A percentile compares a stretch with the other conserved stretches of the same genome.
phyloP scores from a whole-genome alignment of 352 stramenopile genomes.

The Phytophthora cryptogea region DNA sequence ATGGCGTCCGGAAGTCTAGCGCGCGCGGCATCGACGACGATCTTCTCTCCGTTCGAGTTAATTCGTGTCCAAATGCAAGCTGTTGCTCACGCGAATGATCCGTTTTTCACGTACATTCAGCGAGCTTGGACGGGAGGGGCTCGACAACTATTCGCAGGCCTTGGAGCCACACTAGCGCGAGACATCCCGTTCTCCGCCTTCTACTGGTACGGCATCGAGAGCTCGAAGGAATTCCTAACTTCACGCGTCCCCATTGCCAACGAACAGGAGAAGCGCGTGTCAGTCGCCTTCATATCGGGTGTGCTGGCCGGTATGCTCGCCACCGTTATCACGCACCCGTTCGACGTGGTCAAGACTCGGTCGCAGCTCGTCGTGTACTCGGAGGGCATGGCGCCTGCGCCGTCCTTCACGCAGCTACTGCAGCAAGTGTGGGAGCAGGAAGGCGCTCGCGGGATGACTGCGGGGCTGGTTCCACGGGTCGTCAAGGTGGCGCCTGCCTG shows the following conservation, averaged over 20 bases:
- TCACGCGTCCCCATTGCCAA: slow-evolving; percentile 33
- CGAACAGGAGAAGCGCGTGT: slow-evolving; percentile 36
- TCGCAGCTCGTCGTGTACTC: slow-evolving; percentile 68
- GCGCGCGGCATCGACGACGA: slow-evolving; percentile 55
- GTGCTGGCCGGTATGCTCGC: slow-evolving; percentile 83
- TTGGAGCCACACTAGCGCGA: slow-evolving; percentile 90
- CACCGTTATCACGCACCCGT: slow-evolving; percentile 91
- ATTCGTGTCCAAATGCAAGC: slow-evolving; percentile 89
- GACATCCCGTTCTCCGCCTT: slow-evolving; percentile 96
- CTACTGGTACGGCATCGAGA: slow-evolving; percentile 94
- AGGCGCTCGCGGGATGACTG: slow-evolving; percentile 46
- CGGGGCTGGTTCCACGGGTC: slow-evolving; percentile 57
- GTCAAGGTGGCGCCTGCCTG: slow-evolving; percentile 77
- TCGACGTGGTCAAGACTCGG: slow-evolving; percentile 96
- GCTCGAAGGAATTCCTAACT: slow-evolving; percentile 59
- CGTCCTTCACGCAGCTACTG: slow-evolving; percentile 50
- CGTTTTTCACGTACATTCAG: slow-evolving; percentile 52
- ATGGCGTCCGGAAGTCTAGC: slow-evolving; percentile 60
- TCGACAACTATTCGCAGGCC: slow-evolving; percentile 62
- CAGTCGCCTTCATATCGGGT: slow-evolving; percentile 85
- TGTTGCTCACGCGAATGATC: slow-evolving; percentile 45
- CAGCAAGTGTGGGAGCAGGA: slow-evolving; percentile 50
- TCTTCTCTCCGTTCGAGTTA: slow-evolving; percentile 88
- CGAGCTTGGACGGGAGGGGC: slow-evolving; percentile 46
- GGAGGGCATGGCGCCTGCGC: slow-evolving; percentile 22